Conservation (phyloP, 106 monocot species). For the Platanthera zijinensis region DNA sequence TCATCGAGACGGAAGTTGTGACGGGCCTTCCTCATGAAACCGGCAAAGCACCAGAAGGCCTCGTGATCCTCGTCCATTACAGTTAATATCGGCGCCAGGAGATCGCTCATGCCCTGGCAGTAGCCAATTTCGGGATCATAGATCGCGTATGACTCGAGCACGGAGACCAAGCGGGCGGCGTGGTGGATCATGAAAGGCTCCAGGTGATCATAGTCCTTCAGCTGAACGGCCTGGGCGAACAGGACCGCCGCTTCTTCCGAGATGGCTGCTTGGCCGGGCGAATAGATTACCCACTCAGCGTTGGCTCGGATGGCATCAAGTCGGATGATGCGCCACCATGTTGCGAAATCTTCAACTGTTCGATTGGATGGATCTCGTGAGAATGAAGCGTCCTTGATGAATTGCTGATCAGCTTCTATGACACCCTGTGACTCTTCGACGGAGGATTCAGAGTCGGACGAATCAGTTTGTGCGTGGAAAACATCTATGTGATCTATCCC, state of each 20-base stretch:
- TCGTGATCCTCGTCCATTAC: conserved; percentile 69
- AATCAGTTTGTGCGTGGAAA: conserved; percentile 34
- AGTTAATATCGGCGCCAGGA: conserved; percentile 64
- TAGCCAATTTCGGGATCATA: conserved; percentile 87
- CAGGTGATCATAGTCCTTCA: conserved; percentile 69
- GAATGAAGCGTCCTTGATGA: conserved; percentile 16
- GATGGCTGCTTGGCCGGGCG: conserved; percentile 37
- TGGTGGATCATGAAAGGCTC: conserved; percentile 75
- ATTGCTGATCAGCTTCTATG: conserved; percentile 26
- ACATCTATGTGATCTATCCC: conserved; percentile 19
- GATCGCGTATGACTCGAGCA: conserved; percentile 75
- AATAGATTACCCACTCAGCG: conserved; percentile 67
- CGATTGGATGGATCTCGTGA: conserved; percentile 22
- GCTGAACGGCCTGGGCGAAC: conserved; percentile 38
- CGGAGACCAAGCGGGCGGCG: conserved; percentile 62
- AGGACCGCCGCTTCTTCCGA: conserved; percentile 36
- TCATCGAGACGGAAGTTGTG: conserved; percentile 92
- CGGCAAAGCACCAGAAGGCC: conserved; percentile 93
- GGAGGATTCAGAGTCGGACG: conserved; percentile 57
- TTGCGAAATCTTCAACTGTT: conserved; percentile 56
- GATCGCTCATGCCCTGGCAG: conserved; percentile 95
- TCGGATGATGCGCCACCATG: conserved; percentile 88
- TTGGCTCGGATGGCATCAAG: conserved; percentile 72
- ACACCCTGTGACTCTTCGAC: conserved; percentile 18
- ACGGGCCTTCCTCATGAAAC: conserved; percentile 85